These are phyloP conservation scores for Odontarrhena argentea DNA, from an alignment of 345 rosid species.

Conservation along the genomic window DNA sequence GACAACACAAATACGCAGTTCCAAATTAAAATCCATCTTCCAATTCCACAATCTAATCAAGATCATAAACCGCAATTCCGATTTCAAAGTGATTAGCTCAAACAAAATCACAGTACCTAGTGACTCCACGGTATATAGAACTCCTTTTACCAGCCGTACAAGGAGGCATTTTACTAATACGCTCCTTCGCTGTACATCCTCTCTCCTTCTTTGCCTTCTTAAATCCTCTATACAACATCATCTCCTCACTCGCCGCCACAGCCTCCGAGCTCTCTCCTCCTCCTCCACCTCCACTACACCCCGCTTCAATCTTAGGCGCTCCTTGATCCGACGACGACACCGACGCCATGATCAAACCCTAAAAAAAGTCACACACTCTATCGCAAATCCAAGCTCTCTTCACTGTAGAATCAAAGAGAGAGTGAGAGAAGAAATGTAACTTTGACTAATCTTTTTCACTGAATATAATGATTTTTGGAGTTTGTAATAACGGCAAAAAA, in stretches of 20 bases:
- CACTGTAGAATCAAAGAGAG: constrained; percentile 29
- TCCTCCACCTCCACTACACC: constrained; percentile 39
- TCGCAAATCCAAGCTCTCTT: constrained; percentile 21
- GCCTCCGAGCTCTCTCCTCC: constrained; percentile 71
- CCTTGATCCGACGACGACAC: constrained; percentile 82
- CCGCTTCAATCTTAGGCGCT: constrained; percentile 58
- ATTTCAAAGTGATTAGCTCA: constrained; percentile 1
- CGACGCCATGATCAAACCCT: constrained; percentile 60
- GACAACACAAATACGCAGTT: constrained; percentile 12
- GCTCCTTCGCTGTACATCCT: constrained; percentile 97
- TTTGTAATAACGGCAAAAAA: constrained; percentile 9
- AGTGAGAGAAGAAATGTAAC: constrained; percentile 12
- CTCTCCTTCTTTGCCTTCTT: constrained; percentile 97
- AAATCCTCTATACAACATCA: constrained; percentile 69
- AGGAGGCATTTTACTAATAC: constrained; percentile 98
- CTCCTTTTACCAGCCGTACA: constrained; percentile 99
- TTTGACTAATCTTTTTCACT: constrained; percentile 35
- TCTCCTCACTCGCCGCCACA: constrained; percentile 76
- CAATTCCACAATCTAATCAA: neutral
- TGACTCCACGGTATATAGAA: constrained; percentile 98
- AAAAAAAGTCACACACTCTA: constrained; percentile 25
- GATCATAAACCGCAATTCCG: neutral
- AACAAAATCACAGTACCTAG: constrained; percentile 55
- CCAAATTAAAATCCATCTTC: constrained; percentile 4
- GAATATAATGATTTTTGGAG: constrained; percentile 34